A percentile compares a stretch with the other conserved stretches of the same genome.
Evolutionary conservation across 1,284 basidiomycete genomes (phyloP).

Genomic region (Calocybe gambosa): DNA sequence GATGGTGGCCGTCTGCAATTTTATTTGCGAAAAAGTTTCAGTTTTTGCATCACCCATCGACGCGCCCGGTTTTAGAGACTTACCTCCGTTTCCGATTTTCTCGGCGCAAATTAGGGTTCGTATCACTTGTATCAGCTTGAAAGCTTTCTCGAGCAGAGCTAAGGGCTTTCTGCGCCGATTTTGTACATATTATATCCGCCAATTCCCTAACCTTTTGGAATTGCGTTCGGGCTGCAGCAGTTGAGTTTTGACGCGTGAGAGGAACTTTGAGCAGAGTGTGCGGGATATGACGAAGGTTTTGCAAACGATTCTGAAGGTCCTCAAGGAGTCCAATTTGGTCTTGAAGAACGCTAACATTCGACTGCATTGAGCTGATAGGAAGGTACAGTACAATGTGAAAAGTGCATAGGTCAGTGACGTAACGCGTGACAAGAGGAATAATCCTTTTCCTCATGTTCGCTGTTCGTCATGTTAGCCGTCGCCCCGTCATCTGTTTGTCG

Average conservation of each 20-base stretch:
- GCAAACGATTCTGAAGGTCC: slow-evolving; percentile 38
- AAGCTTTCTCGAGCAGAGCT: slow-evolving; percentile 45
- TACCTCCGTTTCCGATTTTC: slow-evolving; percentile 49
- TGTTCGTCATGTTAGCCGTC: slow-evolving; percentile 9
- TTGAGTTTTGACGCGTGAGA: slow-evolving; percentile 14
- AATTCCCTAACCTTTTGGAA: slow-evolving; percentile 43
- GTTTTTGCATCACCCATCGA: not conserved
- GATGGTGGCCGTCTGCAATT: slow-evolving; percentile 45
- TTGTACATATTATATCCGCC: slow-evolving; percentile 37
- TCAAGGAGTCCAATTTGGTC: slow-evolving; percentile 40
- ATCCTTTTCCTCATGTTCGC: slow-evolving; percentile 5
- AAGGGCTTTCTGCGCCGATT: slow-evolving; percentile 49
- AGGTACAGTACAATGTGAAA: too few relatives aligned
- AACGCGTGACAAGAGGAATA: slow-evolving; percentile 13
- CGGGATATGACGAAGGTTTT: slow-evolving; percentile 38
- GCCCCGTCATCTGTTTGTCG: slow-evolving; percentile 1
- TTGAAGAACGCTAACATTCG: slow-evolving; percentile 22
- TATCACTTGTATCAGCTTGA: slow-evolving; percentile 39
- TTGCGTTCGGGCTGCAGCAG: slow-evolving; percentile 18
- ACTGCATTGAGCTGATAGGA: not conserved
- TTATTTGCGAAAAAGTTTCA: slow-evolving; percentile 1
- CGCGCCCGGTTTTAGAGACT: slow-evolving; percentile 18
- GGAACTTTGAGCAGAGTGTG: slow-evolving; percentile 33
- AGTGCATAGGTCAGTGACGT: slow-evolving; percentile 6
- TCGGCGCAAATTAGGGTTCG: slow-evolving; percentile 37